Evolutionary conservation across 129 eudicot genomes (phyloP).

Genomic region (Gnaphalium uliginosum): DNA sequence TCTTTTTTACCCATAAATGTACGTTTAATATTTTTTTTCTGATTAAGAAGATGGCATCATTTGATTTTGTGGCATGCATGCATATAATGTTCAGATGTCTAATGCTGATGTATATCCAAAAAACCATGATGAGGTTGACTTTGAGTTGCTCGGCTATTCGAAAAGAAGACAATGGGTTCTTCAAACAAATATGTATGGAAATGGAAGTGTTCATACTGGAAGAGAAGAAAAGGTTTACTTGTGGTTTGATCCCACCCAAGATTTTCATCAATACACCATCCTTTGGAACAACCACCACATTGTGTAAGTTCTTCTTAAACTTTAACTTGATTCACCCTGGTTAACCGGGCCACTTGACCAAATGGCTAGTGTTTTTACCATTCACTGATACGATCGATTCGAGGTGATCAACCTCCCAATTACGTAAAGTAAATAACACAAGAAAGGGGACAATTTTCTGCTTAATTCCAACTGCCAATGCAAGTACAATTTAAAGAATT

Average conservation of each 20-base stretch:
- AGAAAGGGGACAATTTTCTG: no score
- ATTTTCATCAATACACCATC: conserved; percentile 81
- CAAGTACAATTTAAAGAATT: no score
- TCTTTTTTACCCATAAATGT: background rate
- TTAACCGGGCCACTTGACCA: background rate
- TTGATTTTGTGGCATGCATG: conserved; percentile 23
- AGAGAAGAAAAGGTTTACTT: conserved; percentile 90
- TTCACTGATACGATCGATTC: no score
- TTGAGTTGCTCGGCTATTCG: conserved; percentile 85
- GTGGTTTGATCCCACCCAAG: conserved; percentile 86
- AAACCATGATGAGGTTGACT: conserved; percentile 92
- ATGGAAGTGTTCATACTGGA: conserved; percentile 88
- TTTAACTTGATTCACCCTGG: background rate
- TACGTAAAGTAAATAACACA: no score
- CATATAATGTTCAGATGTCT: conserved; percentile 71
- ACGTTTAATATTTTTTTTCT: background rate
- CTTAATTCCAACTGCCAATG: no score
- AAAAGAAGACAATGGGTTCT: conserved; percentile 78
- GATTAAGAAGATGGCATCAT: background rate
- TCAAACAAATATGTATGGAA: conserved; percentile 90
- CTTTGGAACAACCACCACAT: conserved; percentile 90
- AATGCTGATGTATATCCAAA: conserved; percentile 69
- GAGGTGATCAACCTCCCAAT: no score
- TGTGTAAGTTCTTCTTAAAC: conserved; percentile 56
- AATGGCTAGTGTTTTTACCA: background rate